Conservation (phyloP, 164 flowering plant species). For the Cinnamomum micranthum region DNA sequence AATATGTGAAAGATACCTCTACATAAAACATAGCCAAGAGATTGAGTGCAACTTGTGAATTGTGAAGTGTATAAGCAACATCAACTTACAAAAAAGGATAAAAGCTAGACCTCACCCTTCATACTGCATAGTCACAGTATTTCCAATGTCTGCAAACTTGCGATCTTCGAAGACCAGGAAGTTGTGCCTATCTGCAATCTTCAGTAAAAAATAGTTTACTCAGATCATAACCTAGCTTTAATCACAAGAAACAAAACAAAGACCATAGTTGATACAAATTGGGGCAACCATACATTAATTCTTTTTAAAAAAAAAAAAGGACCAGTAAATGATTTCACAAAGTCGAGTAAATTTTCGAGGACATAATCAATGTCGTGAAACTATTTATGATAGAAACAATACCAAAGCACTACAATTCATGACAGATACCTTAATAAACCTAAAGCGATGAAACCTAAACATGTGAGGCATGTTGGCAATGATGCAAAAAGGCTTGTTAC, state of each 20-base stretch:
- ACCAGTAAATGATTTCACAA: too few species aligned
- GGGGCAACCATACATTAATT: too few species aligned
- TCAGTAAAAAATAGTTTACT: constrained; percentile 13
- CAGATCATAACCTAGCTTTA: constrained; percentile 8
- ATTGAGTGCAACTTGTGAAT: background rate
- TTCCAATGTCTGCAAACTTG: constrained; percentile 98
- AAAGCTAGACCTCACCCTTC: constrained; percentile 59
- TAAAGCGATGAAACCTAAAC: too few species aligned
- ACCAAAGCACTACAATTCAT: too few species aligned
- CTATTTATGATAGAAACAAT: too few species aligned
- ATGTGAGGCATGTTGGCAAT: too few species aligned
- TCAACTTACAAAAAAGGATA: constrained; percentile 1
- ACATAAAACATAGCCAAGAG: constrained; percentile 21
- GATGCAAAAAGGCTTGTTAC: too few species aligned
- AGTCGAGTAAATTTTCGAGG: too few species aligned
- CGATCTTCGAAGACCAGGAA: constrained; percentile 97
- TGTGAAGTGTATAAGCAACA: constrained; percentile 1
- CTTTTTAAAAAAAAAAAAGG: too few species aligned
- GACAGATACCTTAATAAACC: too few species aligned
- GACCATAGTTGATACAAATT: too few species aligned
- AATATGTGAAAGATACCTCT: constrained; percentile 81
- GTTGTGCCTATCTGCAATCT: constrained; percentile 93
- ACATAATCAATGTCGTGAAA: too few species aligned
- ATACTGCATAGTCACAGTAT: constrained; percentile 97
- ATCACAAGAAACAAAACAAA: background rate